Base-by-base conservation (phyloP, 768 basidiomycete genomes). In the Tricholoma hemisulphureum region DNA sequence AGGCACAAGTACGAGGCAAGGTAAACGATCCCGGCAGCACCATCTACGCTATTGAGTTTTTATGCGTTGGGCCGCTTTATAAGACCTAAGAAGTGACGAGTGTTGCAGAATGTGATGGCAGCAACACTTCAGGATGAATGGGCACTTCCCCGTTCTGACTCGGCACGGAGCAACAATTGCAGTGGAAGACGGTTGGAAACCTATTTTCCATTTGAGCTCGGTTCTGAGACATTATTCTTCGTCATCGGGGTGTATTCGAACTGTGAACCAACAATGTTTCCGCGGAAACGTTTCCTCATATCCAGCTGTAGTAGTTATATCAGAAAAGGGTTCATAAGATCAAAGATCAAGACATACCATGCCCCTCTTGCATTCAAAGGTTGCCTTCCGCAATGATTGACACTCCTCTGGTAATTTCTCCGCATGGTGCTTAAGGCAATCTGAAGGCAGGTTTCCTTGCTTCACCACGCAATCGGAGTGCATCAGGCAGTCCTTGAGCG, bases 301-400 rank as follows among this genome's bases (percentile, higher is more conserved):
- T 93, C 90, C 64, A 93, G 73, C 90, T 93, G 51, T 24, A 35
- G 1, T 53, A 45, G 3, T n/a, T 20, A 49, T 23, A 24, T 29
- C 52, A 28, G n/a, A 35, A 13, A 13, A 29, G 8, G 18, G 39
- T 18, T 20, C 5, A 10, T 18, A 1, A 8, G 46, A 39, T 11
- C 14, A 29, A 39, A 26, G 58, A 11, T 23, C 16, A 21, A n/a
- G 46, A 77, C 85, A 58, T 58, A 93, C 92, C 90, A 93, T 89
- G 41, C 88, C 91, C 58, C 92, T 81, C 72, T 96, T 96, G 75
- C 94, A 96, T 62, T 95, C 91, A 63, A 90, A 94, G 1, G 89
- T 86, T 10, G 91, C 91, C 71, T 84, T 86, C 52, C 94, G 80
- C 55, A 96, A 74, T 24, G 84, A 81, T 68, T 85, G 83, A 69